These are phyloP conservation scores for Leccinellum albellum DNA, from an alignment of 768 basidiomycete genomes.

Conservation along the genomic window DNA sequence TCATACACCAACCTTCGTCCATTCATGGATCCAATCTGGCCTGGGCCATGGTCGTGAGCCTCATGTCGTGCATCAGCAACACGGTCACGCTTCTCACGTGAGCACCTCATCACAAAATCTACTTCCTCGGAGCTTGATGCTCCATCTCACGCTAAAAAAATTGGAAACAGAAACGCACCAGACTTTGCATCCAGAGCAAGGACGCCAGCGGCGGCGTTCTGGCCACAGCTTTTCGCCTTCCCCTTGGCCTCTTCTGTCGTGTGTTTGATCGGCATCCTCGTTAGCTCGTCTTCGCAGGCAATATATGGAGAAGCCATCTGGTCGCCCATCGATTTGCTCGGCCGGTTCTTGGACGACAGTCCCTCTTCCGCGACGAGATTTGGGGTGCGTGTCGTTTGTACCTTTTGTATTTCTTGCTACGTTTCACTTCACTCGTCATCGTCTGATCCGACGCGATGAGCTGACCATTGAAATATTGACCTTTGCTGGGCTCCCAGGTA, in stretches of 20 bases:
- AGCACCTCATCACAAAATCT: slow-evolving; percentile 17
- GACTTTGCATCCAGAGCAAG: slow-evolving; percentile 68
- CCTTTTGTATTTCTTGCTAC: neutral
- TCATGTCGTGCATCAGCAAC: slow-evolving; percentile 80
- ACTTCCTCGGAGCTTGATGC: neutral
- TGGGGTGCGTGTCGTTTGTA: slow-evolving; percentile 37
- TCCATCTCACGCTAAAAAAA: slow-evolving; percentile 12
- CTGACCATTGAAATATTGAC: neutral
- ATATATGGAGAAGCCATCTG: slow-evolving; percentile 78
- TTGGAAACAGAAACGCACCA: slow-evolving; percentile 57
- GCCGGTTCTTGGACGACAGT: slow-evolving; percentile 59
- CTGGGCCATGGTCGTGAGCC: slow-evolving; percentile 70
- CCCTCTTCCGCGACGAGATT: slow-evolving; percentile 66
- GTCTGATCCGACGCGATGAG: neutral
- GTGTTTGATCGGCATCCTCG: slow-evolving; percentile 78
- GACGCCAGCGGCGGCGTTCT: slow-evolving; percentile 53
- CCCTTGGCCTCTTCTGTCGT: slow-evolving; percentile 72
- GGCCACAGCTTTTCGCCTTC: slow-evolving; percentile 66
- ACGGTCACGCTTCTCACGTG: slow-evolving; percentile 72
- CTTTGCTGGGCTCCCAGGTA: slow-evolving; percentile 35
- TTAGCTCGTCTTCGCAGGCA: slow-evolving; percentile 70
- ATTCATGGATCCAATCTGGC: slow-evolving; percentile 64
- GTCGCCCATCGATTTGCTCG: slow-evolving; percentile 72
- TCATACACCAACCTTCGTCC: slow-evolving; percentile 60
- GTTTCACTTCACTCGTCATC: neutral